phyloP scores from a whole-genome alignment of 352 stramenopile species.

The Globisporangium spiculum region DNA sequence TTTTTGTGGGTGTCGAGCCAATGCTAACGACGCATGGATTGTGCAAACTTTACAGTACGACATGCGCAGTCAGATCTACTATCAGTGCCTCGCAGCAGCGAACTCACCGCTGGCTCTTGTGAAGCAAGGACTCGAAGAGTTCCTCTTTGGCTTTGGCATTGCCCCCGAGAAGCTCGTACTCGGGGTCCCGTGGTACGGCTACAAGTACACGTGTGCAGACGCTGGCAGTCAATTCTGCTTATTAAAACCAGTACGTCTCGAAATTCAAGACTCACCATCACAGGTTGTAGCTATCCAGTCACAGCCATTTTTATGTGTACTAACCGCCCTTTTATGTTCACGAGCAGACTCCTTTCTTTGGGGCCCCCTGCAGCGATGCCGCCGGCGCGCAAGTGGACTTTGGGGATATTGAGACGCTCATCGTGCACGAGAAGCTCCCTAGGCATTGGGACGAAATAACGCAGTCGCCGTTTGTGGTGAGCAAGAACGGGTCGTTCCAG shows the following conservation, averaged over 20 bases:
- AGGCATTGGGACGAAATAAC: conserved; percentile 55
- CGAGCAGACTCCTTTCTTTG: conserved; percentile 54
- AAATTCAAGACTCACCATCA: not conserved
- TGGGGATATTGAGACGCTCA: conserved; percentile 40
- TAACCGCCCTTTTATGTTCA: conserved; percentile 12
- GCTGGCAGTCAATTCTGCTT: conserved; percentile 21
- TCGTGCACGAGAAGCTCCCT: conserved; percentile 22
- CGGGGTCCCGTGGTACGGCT: conserved; percentile 91
- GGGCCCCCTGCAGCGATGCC: conserved; percentile 75
- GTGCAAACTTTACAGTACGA: conserved; percentile 60
- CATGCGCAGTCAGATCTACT: conserved; percentile 90
- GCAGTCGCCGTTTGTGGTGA: conserved; percentile 33
- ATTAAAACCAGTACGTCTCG: conserved; percentile 24
- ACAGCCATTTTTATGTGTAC: not conserved
- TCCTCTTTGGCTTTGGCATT: conserved; percentile 58
- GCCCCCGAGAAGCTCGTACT: conserved; percentile 79
- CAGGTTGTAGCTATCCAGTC: not conserved
- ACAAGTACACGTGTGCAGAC: conserved; percentile 71
- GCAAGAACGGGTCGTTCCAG: conserved; percentile 26
- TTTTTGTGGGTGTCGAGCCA: not conserved
- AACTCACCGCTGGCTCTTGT: conserved; percentile 82
- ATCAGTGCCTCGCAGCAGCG: conserved; percentile 80
- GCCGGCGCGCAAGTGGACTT: conserved; percentile 64
- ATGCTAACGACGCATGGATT: not conserved
- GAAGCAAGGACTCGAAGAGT: conserved; percentile 74